These are phyloP conservation scores for Suzukiozyma palmioleophila DNA, from an alignment of 1,139 yeast species.

Conservation along the genomic window DNA sequence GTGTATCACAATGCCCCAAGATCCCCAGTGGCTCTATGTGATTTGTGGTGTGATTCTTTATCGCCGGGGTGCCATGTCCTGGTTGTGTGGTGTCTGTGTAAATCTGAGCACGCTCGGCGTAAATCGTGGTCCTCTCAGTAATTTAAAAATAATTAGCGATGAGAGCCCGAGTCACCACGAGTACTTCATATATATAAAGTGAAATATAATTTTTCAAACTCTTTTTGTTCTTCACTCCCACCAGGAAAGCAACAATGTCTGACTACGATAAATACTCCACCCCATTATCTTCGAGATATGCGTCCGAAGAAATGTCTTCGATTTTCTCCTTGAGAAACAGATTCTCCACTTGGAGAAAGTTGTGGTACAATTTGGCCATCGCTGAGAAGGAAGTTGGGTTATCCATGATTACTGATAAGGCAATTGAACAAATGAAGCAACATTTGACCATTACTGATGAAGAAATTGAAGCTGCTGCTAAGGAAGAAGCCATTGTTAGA, in stretches of 20 bases:
- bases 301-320: constrained; percentile 93
- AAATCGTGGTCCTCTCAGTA: background rate
- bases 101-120: background rate
- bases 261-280: constrained; percentile 73
- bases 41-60: too few species aligned
- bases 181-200: too few species aligned
- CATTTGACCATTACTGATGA: constrained; percentile 85
- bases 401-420: constrained; percentile 80
- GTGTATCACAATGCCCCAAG: too few species aligned
- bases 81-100: background rate
- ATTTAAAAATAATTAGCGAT: constrained; percentile 1
- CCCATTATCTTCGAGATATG: constrained; percentile 94
- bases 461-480: constrained; percentile 82
- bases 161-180: background rate
- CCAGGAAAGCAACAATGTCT: constrained; percentile 21
- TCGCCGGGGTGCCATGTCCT: too few species aligned
- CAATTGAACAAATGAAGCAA: constrained; percentile 76
- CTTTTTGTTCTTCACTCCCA: background rate
- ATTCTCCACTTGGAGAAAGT: constrained; percentile 96
- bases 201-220: background rate
- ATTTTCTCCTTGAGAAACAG: constrained; percentile 91
- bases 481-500: constrained; percentile 96
- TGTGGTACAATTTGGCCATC: constrained; percentile 93
- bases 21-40: too few species aligned
- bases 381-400: constrained; percentile 94